Evolutionary conservation across 352 stramenopile genomes (phyloP), one percentile per base, ranked within the genome.

Genomic region (Globisporangium middletonii): DNA sequence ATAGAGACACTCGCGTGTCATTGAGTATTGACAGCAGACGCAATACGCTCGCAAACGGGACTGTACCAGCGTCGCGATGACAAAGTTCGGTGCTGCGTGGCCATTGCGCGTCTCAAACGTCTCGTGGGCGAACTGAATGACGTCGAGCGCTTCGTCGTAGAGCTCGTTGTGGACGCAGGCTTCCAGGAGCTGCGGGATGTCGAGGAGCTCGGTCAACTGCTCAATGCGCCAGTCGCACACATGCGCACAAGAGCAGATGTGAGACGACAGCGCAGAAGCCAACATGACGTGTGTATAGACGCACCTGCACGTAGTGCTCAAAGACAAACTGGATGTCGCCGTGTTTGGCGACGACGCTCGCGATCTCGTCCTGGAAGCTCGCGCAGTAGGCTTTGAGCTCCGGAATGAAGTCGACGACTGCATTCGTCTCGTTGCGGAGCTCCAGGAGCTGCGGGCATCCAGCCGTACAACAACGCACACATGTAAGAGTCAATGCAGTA

Each of bases 131-230:
- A 99, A 98, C 30, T 94, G 83, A 50, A 97, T 96, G 67, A 99
- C 86, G 52, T 97, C 96, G 23, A 99, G 74, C 4, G 96, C 96
- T 44, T 98, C 95, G 57, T 99, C 96, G 53, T 97, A 98, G 9
- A 98, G 72, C 62, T 98, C 95, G 61, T 97, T 98, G 57, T 97
- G 79, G 44, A 98, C 95, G 60, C 97, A 99, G 4, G 93, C 91
- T 65, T 99, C 96, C 68, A 99, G 89, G 35, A 99, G 73, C 64
- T 98, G 97, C 8, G 97, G 97, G 33, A 99, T 92, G 77, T 99
- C 96, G 53, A 99, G 75, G 23, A 99, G 72, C 69, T 99, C 95
- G n/a, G 98, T 88, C 37, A 99, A 67, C 83, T 97, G 55, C 11
- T 6, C 16, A 11, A 38, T 51, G 13, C 4, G 46, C 23, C 23